A percentile compares a stretch with the other conserved stretches of the same genome.
Conservation (phyloP, 768 basidiomycete species). For the Termitomyces sp. region DNA sequence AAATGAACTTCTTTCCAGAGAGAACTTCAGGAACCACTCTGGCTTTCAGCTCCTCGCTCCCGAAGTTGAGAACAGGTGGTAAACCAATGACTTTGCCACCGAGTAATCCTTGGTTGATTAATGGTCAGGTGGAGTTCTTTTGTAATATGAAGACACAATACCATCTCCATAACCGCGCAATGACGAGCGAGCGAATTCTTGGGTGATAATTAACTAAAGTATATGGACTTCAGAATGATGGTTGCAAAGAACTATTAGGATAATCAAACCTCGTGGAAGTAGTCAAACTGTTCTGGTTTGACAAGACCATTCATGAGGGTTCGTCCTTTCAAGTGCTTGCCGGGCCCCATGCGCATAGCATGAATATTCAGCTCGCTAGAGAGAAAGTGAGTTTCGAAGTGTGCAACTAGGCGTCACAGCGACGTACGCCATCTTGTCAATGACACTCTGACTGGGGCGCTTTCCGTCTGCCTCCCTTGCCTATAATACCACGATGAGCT, state of each 20-base stretch:
- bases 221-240: constrained; percentile 1
- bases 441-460: constrained; percentile 69
- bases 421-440: constrained; percentile 84
- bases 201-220: constrained; percentile 69
- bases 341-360: constrained; percentile 93
- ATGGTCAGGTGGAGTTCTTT: constrained; percentile 14
- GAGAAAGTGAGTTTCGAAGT: constrained; percentile 34
- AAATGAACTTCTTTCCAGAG: constrained; percentile 77
- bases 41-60: constrained; percentile 53
- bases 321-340: constrained; percentile 84
- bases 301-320: constrained; percentile 79
- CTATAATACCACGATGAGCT: constrained; percentile 19
- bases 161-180: constrained; percentile 85
- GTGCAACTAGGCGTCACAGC: constrained; percentile 43
- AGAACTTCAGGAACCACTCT: constrained; percentile 65
- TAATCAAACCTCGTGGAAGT: constrained; percentile 70
- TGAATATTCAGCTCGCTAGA: constrained; percentile 63
- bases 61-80: constrained; percentile 90
- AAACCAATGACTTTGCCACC: constrained; percentile 82
- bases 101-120: constrained; percentile 45
- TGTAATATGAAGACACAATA: constrained; percentile 11
- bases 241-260: neutral
- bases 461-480: constrained; percentile 85
- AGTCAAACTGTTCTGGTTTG: constrained; percentile 83
- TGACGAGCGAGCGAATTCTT: constrained; percentile 69